Base-by-base conservation (phyloP, 1,139 yeast genomes). In the Komagataea norvegica region DNA sequence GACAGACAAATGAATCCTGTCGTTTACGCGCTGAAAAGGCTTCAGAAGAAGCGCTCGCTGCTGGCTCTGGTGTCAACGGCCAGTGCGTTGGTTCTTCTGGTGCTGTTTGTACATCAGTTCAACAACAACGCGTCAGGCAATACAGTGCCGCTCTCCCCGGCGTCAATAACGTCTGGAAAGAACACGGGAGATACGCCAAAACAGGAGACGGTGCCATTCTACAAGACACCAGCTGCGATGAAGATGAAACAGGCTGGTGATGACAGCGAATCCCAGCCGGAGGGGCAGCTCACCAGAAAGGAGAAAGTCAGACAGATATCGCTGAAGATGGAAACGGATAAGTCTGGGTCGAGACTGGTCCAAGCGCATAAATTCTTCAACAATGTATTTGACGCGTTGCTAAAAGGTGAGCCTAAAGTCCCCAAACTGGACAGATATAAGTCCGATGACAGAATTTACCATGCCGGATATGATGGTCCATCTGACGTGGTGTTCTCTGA, bases 401-500 rank as follows among this genome's bases (percentile, higher is more conserved):
- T 62, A 37, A 49, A 59, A 9, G 71, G 70, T 7, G 61, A 60
- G 44, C 77, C 77, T 3, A 43, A 50, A 10, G 52, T 65, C 4
- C 51, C 54, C 1, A 51, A 55, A 25, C 51, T 72, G 30, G 59
- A 61, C 24, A 59, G 55, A 14, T 73, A 72, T 48, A 54, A 52
- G 18, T 52, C 64, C 3, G 56, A 59, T 1, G 62, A 70, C 15
- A 52, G 75, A 38, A 70, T 71, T 19, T 70, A 68, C 47, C 74
- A 70, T 46, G 76, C 77, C 0, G 62, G 78, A 26, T 72, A 68
- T 46, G 74, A 71, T 44, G 60, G 62, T 21, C 48, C 54, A 28
- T 48, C 62, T 23, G 45, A 51, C 33, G 60, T 60, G 0, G 49
- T 56, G 1, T 55, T 67, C 37, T 57, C 68, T 8, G 59, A 79